phyloP scores from a whole-genome alignment of 2,329 filamentous ascomycete species.

The Cephalotrichum gorgonifer region DNA sequence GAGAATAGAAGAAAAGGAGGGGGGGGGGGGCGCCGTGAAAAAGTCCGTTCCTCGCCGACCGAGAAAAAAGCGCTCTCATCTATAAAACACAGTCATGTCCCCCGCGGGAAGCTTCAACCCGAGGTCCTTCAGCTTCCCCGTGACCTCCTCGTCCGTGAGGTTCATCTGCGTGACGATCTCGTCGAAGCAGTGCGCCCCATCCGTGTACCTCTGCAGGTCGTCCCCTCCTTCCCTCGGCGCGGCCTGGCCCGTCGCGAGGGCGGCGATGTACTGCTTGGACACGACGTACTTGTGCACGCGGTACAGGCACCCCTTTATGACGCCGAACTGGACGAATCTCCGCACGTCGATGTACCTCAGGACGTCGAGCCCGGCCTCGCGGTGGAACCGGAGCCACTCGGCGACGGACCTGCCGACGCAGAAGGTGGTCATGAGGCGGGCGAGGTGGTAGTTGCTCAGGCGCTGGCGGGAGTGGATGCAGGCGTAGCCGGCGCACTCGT shows the following conservation, averaged over 20 bases:
- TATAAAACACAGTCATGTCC: constrained; percentile 44
- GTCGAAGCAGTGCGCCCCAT: constrained; percentile 69
- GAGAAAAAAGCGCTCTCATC: constrained; percentile 19
- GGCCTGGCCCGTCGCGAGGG: constrained; percentile 43
- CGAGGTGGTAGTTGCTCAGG: constrained; percentile 53
- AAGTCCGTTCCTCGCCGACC: too few species aligned
- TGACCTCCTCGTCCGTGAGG: constrained; percentile 58
- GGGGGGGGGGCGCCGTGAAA: too few species aligned
- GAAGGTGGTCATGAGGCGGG: constrained; percentile 79
- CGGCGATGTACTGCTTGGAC: constrained; percentile 49
- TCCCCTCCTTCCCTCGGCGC: constrained; percentile 29
- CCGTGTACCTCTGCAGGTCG: constrained; percentile 56
- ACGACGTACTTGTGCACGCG: constrained; percentile 87
- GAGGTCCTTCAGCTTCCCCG: constrained; percentile 54
- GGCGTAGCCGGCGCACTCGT: constrained; percentile 82
- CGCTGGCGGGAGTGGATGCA: constrained; percentile 32
- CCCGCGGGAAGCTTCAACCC: constrained; percentile 32
- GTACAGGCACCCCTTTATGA: constrained; percentile 92
- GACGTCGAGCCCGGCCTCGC: constrained; percentile 51
- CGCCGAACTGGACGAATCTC: constrained; percentile 86
- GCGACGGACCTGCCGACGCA: constrained; percentile 73
- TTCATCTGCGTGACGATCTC: constrained; percentile 72
- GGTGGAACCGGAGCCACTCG: constrained; percentile 74
- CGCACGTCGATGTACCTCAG: constrained; percentile 76
- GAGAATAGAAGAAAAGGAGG: too few species aligned